Conservation (phyloP, 768 basidiomycete genomes). For the Sistotremastrum suecicum region DNA sequence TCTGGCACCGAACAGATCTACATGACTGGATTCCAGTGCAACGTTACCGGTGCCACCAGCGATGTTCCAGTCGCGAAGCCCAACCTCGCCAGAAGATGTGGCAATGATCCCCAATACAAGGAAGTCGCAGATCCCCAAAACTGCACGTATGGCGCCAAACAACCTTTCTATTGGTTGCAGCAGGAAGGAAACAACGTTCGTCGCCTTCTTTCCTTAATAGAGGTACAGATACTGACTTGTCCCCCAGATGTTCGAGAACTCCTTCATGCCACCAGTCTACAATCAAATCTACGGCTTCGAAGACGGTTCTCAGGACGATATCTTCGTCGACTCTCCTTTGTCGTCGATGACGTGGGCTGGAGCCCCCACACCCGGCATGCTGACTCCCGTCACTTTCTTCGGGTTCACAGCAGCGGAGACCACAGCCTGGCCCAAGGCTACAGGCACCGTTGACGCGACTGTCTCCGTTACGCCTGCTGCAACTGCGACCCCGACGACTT, state of each 20-base stretch:
- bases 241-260: conserved; percentile 51
- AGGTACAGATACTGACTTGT: neutral
- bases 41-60: conserved; percentile 39
- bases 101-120: conserved; percentile 39
- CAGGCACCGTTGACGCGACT: no score
- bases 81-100: conserved; percentile 51
- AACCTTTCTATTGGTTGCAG: conserved; percentile 59
- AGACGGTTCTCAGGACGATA: conserved; percentile 62
- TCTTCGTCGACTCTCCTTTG: conserved; percentile 32
- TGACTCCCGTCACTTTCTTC: no score
- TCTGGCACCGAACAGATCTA: conserved; percentile 17
- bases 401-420: no score
- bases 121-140: conserved; percentile 34
- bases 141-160: conserved; percentile 61
- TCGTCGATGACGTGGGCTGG: no score
- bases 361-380: no score
- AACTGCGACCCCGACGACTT: no score
- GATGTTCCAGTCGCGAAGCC: conserved; percentile 37
- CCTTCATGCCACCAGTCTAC: conserved; percentile 49
- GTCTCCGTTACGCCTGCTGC: no score
- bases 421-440: no score
- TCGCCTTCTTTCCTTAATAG: conserved; percentile 3
- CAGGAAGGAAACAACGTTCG: conserved; percentile 45
- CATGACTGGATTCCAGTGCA: conserved; percentile 66
- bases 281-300: conserved; percentile 54